phyloP scores from a whole-genome alignment of 768 basidiomycete genomes.

The Mycena kentingensis region DNA sequence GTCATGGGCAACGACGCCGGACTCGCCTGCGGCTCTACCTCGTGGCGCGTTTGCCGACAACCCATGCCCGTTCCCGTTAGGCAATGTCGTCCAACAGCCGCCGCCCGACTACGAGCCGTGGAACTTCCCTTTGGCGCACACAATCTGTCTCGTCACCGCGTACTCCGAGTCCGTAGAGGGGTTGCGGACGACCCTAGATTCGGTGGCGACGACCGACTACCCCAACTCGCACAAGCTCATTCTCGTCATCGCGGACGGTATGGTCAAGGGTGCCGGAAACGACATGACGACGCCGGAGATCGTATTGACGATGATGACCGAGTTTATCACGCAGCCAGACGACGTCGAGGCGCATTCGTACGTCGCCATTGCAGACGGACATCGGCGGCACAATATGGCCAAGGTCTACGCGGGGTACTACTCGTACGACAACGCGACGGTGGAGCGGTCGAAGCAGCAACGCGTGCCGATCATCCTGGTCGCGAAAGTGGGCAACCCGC shows the following conservation, averaged over 20 bases:
- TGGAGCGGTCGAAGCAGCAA: slow-evolving; percentile 92
- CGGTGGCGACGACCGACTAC: slow-evolving; percentile 96
- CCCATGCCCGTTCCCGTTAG: slow-evolving; percentile 90
- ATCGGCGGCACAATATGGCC: slow-evolving; percentile 99
- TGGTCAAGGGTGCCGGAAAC: slow-evolving; percentile 97
- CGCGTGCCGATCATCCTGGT: slow-evolving; percentile 95
- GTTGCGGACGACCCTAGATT: slow-evolving; percentile 96
- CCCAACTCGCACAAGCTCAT: slow-evolving; percentile 97
- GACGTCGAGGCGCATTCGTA: slow-evolving; percentile 96
- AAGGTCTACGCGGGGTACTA: slow-evolving; percentile 99
- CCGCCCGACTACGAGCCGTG: slow-evolving; percentile 91
- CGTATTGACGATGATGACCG: slow-evolving; percentile 95
- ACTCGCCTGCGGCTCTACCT: slow-evolving; percentile 19
- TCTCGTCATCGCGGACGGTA: slow-evolving; percentile 94
- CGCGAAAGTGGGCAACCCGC: slow-evolving; percentile 92
- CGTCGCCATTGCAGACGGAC: slow-evolving; percentile 98
- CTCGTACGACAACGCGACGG: slow-evolving; percentile 87
- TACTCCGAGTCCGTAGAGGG: slow-evolving; percentile 98
- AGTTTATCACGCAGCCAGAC: slow-evolving; percentile 73
- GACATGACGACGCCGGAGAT: slow-evolving; percentile 91
- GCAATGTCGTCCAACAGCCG: slow-evolving; percentile 91
- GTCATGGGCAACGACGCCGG: slow-evolving; percentile 58
- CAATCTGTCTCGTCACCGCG: slow-evolving; percentile 95
- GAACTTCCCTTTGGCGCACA: slow-evolving; percentile 91
- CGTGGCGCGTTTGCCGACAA: slow-evolving; percentile 59